Base-by-base conservation (phyloP, 352 stramenopile genomes). In the Globisporangium carolinianum region DNA sequence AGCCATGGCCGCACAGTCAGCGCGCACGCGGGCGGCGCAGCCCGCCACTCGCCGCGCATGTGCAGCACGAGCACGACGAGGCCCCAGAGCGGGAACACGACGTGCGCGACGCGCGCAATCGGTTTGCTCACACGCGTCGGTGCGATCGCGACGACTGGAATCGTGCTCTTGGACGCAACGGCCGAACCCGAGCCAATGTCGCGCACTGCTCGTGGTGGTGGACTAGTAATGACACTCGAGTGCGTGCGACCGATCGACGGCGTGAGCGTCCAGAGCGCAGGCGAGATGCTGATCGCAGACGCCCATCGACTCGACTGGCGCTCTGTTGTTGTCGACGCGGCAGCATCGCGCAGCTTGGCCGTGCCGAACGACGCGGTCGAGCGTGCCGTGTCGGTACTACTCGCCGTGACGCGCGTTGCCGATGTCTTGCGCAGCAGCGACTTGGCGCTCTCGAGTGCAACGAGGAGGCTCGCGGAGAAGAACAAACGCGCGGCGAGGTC, bases 401-500 rank as follows among this genome's bases (percentile, higher is more conserved):
- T 12, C 8, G 9, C 10, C 41, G 8, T 5, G 9, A 45, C 39
- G 8, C 41, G 41, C 10, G 41, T 17, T 15, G 12, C 6, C 42
- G 5, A 2, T 12, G 12, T 42, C 53, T 48, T 51, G 8, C 48
- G 50, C n/a, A 75, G 5, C 2, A 79, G 50, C 6, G 51, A 55
- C 42, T 81, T 81, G 54, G 72, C 58, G 8, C 58, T 70, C 36
- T 69, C 60, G 48, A 78, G 57, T 6, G 64, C 68, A 6, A 24
- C 32, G 3, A 84, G 35, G 39, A 78, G 60, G 8, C 69, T 65
- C 6, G 74, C 11, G 6, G 67, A 72, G 17, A 84, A 82, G 1
- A 84, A 39, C 2, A 81, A 38, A 1, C 65, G 63, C 46, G 66
- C 68, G 14, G 47, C 51, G 0, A 77, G 54, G 47, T 83, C 69